A percentile compares a stretch with the other conserved stretches of the same genome.
These are phyloP conservation scores for Dothidotthia symphoricarpi DNA, from an alignment of 2,329 filamentous ascomycete genomes.

Conservation along the genomic window DNA sequence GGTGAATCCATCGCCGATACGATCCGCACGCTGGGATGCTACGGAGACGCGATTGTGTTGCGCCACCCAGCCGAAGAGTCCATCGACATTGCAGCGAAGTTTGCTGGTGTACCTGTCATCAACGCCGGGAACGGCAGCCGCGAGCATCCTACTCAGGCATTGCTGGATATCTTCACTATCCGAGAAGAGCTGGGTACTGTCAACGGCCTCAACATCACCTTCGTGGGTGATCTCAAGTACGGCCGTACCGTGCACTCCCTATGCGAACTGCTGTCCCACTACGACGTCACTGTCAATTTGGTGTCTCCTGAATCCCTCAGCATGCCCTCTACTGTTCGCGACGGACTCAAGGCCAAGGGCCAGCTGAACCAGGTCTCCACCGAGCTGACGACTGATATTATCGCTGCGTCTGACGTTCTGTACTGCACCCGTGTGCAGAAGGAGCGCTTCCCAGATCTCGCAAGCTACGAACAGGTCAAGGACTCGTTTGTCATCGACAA, in stretches of 20 bases:
- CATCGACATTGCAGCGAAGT: conserved; percentile 79
- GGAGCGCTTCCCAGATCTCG: conserved; percentile 82
- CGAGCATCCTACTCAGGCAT: conserved; percentile 96
- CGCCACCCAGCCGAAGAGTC: conserved; percentile 84
- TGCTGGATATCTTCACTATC: conserved; percentile 97
- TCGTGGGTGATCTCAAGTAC: conserved; percentile 88
- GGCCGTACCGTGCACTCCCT: conserved; percentile 94
- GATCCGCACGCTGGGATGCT: conserved; percentile 88
- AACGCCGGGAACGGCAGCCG: conserved; percentile 95
- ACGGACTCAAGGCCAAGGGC: conserved; percentile 68
- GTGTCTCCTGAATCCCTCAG: conserved; percentile 77
- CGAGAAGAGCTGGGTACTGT: conserved; percentile 96
- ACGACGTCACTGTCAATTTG: conserved; percentile 90
- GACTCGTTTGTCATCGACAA: conserved; percentile 88
- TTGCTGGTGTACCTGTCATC: conserved; percentile 86
- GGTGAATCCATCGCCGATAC: conserved; percentile 93
- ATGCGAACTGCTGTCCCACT: conserved; percentile 89
- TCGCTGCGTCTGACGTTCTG: conserved; percentile 83
- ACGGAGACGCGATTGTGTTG: conserved; percentile 92
- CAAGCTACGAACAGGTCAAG: conserved; percentile 84
- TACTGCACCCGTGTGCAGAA: conserved; percentile 98
- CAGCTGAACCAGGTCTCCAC: conserved; percentile 75
- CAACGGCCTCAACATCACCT: conserved; percentile 92
- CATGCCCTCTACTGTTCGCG: conserved; percentile 72
- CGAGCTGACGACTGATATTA: conserved; percentile 79